A percentile compares a stretch with the other conserved stretches of the same genome.
Evolutionary conservation across 2,329 filamentous ascomycete species (phyloP).

Genomic region (Ambrosiella cleistominuta): DNA sequence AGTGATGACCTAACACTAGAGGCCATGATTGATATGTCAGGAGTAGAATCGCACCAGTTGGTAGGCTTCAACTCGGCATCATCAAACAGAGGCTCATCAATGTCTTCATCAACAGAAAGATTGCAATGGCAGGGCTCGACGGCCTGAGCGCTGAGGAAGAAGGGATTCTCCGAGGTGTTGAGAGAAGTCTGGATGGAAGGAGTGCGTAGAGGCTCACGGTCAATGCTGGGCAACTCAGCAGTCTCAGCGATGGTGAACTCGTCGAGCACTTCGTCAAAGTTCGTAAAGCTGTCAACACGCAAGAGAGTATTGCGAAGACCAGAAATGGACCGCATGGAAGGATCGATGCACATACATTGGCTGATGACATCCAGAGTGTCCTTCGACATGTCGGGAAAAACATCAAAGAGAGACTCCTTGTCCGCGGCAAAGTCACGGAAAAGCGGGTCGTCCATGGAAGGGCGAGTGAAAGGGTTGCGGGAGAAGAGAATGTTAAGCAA

Average conservation of each 20-base stretch:
- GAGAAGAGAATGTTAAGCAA: conserved; percentile 93
- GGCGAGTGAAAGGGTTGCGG: conserved; percentile 85
- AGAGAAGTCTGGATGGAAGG: conserved; percentile 76
- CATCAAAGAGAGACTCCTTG: conserved; percentile 89
- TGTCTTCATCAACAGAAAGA: conserved; percentile 53
- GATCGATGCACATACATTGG: conserved; percentile 81
- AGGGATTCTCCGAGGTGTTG: conserved; percentile 17
- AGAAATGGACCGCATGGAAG: conserved; percentile 65
- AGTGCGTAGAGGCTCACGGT: conserved; percentile 87
- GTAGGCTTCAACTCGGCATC: not conserved
- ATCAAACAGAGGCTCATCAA: conserved; percentile 1
- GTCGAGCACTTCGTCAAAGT: conserved; percentile 61
- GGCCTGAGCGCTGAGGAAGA: conserved; percentile 6
- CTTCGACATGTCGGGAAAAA: conserved; percentile 96
- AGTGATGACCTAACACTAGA: conserved; percentile 41
- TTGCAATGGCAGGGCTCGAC: conserved; percentile 24
- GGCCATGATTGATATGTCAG: not conserved
- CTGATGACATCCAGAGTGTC: conserved; percentile 91
- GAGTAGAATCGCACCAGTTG: conserved; percentile 49
- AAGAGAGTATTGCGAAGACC: conserved; percentile 62
- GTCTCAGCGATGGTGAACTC: conserved; percentile 81
- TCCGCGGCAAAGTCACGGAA: conserved; percentile 88
- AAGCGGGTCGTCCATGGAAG: conserved; percentile 75
- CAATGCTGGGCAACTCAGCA: conserved; percentile 62
- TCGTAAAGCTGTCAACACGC: conserved; percentile 79